Base-by-base conservation (phyloP, 2,329 filamentous ascomycete genomes). In the Stenocarpella maydis region DNA sequence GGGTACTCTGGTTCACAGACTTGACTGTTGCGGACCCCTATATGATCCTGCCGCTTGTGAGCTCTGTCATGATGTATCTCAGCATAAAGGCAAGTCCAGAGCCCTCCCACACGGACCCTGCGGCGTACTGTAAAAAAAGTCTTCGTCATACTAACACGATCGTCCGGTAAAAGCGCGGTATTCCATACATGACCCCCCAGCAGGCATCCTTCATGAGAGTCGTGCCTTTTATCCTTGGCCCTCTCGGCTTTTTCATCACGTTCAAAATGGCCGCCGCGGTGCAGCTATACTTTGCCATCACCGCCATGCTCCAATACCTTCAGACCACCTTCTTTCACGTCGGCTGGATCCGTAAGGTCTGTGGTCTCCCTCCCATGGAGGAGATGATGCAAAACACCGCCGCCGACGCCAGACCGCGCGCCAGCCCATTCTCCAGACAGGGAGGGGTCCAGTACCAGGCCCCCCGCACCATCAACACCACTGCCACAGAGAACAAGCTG, bases 1-100 rank as follows among this genome's bases (percentile, higher is more conserved):
- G 92, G 3, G 81, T 90, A 43, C 81, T 90, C 49, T 99, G 96
- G 96, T 87, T 98, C 73, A 81, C 83, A 1, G 92, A 98, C 78
- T 80, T 99, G 72, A 91, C 93, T 0, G 77, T 89, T 26, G 79
- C 87, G 2, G 96, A 99, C 79, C 95, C 96, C 0, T 91, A 86
- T 75, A 95, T 88, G 74, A 78, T 96, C 49, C 82, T 98, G 39
- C 96, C 96, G 1, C 72, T 88, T 3, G 69, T 85, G 1, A 88
- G 90, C 3, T 86, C 89, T 1, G 79, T 77, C 9, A 76, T 88
- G 66, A 86, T 92, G 79, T 87, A 86, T 73, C 73, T 83, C 34
- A 85, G 88, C 63, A 81, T 93, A 68, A 84, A 83, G 81, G 89
- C 90, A 82, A 70, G 84, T 80, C 55, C 15, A 5, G 17, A 2